A percentile compares a stretch with the other conserved stretches of the same genome.
Conservation (phyloP, 2,329 filamentous ascomycete species). For the Davidsoniella virescens region DNA sequence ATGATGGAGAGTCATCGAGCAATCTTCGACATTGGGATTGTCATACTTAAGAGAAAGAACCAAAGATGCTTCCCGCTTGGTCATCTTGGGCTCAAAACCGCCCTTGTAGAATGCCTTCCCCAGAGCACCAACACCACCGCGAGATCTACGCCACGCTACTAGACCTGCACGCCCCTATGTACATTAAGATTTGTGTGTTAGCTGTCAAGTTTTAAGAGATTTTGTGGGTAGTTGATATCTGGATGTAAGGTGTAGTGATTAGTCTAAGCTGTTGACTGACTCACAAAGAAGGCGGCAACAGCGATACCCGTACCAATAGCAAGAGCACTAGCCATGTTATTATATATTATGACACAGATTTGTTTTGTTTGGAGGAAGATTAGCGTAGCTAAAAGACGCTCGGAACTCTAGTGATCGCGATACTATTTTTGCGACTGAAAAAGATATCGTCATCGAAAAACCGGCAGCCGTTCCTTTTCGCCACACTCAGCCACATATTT, state of each 20-base stretch:
- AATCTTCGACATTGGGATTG: slow-evolving; percentile 4
- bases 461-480: neutral
- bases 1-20: slow-evolving; percentile 6
- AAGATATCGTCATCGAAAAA: slow-evolving; percentile 12
- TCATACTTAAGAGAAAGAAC: slow-evolving; percentile 78
- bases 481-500: slow-evolving; percentile 3
- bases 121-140: slow-evolving; percentile 59
- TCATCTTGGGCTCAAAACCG: slow-evolving; percentile 96
- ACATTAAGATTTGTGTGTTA: neutral
- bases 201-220: no score
- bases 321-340: slow-evolving; percentile 27
- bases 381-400: neutral
- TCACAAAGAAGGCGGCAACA: slow-evolving; percentile 35
- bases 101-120: slow-evolving; percentile 96
- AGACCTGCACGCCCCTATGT: slow-evolving; percentile 75
- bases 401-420: neutral
- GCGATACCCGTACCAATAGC: slow-evolving; percentile 32
- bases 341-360: neutral
- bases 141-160: slow-evolving; percentile 71
- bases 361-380: neutral
- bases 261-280: slow-evolving; percentile 16
- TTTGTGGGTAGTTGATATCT: no score
- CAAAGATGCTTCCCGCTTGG: slow-evolving; percentile 70
- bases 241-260: slow-evolving; percentile 10
- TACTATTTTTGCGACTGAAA: neutral